phyloP scores from a whole-genome alignment of 257 asterid species.

The Pogostemon cablin region DNA sequence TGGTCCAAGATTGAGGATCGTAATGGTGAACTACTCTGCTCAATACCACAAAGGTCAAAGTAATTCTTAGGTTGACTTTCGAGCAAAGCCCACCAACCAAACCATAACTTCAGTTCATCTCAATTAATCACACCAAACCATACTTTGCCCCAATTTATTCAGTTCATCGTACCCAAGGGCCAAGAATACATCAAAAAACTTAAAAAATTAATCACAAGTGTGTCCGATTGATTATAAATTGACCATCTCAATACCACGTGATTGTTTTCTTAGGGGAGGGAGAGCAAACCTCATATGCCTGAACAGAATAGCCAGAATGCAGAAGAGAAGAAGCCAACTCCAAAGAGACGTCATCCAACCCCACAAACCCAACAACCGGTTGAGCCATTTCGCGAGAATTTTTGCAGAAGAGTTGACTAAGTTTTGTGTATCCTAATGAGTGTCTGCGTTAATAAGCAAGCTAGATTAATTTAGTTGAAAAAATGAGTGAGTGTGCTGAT shows the following conservation, averaged over 20 bases:
- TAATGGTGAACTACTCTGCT: background rate
- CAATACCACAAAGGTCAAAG: background rate
- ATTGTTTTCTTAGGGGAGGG: background rate
- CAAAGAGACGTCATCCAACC: constrained; percentile 77
- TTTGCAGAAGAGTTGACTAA: background rate
- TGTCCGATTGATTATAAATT: background rate
- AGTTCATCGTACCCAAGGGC: background rate
- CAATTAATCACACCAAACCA: constrained; percentile 15
- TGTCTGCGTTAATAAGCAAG: background rate
- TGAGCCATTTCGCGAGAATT: constrained; percentile 49
- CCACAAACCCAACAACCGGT: constrained; percentile 70
- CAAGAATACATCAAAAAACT: too few relatives aligned
- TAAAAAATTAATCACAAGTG: background rate
- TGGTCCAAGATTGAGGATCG: background rate
- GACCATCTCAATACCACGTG: background rate
- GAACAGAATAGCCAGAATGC: constrained; percentile 63
- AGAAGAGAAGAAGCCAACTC: constrained; percentile 74
- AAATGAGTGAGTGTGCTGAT: too few relatives aligned
- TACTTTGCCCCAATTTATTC: constrained; percentile 3
- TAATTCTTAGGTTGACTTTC: background rate
- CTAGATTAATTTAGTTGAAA: too few relatives aligned
- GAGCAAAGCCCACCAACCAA: background rate
- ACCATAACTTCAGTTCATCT: constrained; percentile 1
- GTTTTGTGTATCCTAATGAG: background rate
- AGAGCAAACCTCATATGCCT: constrained; percentile 71